These are phyloP conservation scores for Colletotrichum eleusines DNA, from an alignment of 2,329 filamentous ascomycete species.

Conservation along the genomic window DNA sequence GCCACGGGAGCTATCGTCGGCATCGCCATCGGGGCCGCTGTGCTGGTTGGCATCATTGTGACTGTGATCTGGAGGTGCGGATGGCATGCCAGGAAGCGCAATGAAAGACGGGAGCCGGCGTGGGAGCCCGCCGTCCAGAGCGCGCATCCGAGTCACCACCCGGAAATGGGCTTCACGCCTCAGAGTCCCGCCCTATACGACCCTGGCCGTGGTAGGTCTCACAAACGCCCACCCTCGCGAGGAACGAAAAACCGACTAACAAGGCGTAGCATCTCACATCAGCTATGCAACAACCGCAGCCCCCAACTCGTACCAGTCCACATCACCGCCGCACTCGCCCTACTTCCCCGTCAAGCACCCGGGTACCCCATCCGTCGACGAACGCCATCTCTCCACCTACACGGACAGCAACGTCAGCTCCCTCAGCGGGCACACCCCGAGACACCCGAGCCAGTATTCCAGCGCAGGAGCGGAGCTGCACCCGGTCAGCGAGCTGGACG, in stretches of 20 bases:
- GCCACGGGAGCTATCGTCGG: conserved; percentile 41
- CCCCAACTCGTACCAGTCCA: conserved; percentile 9
- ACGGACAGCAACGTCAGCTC: conserved; percentile 35
- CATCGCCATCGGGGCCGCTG: conserved; percentile 42
- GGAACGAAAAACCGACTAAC: neutral
- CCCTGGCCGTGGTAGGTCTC: conserved; percentile 21
- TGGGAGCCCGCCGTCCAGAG: conserved; percentile 27
- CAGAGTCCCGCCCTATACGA: conserved; percentile 28
- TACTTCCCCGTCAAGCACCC: conserved; percentile 28
- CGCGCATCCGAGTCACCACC: conserved; percentile 23
- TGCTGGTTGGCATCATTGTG: conserved; percentile 30
- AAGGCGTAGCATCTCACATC: neutral
- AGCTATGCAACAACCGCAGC: conserved; percentile 29
- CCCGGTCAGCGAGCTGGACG: conserved; percentile 33
- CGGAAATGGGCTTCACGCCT: conserved; percentile 36
- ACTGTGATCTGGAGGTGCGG: conserved; percentile 38
- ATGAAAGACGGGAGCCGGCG: conserved; percentile 33
- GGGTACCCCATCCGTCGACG: conserved; percentile 15
- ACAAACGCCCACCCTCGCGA: no score
- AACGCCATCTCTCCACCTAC: conserved; percentile 21
- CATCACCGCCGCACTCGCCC: conserved; percentile 32
- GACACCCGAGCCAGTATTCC: neutral
- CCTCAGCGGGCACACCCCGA: neutral
- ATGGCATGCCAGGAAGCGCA: conserved; percentile 38
- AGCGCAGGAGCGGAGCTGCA: neutral